These are phyloP conservation scores for Pyrenochaeta sp. DNA, from an alignment of 2,329 filamentous ascomycete genomes.

Conservation along the genomic window DNA sequence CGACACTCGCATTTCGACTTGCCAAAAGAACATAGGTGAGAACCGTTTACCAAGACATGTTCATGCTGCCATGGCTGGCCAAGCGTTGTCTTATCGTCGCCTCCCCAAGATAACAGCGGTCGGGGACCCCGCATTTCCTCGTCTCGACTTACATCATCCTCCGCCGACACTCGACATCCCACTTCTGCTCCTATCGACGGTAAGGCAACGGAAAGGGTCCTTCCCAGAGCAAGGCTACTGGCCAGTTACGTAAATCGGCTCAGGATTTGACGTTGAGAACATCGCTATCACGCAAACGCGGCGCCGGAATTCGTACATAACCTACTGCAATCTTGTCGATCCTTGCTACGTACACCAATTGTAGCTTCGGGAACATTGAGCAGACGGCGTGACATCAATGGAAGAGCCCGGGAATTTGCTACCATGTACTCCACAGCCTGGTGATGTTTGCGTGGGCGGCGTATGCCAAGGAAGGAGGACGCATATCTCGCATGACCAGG, in stretches of 20 bases:
- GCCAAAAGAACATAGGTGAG: neutral
- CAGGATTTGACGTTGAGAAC: neutral
- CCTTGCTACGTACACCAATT: neutral
- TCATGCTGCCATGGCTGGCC: neutral
- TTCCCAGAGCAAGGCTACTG: neutral
- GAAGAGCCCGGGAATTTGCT: neutral
- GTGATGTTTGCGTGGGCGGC: no score
- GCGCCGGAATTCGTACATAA: neutral
- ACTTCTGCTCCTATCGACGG: neutral
- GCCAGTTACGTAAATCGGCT: neutral
- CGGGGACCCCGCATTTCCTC: slow-evolving; percentile 1
- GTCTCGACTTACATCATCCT: slow-evolving; percentile 2
- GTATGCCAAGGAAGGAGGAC: neutral
- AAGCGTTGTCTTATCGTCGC: slow-evolving; percentile 1
- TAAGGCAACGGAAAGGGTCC: neutral
- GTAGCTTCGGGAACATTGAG: neutral
- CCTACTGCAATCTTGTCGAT: neutral
- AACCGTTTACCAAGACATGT: neutral
- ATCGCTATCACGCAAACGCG: slow-evolving; percentile 1
- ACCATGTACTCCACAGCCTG: no score
- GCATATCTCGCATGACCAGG: no score
- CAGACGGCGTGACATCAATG: neutral
- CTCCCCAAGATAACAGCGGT: neutral
- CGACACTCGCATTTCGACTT: neutral
- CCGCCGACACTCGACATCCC: neutral